These are phyloP conservation scores for Nicotiana tomentosiformis DNA, from an alignment of 257 asterid species.

Conservation along the genomic window DNA sequence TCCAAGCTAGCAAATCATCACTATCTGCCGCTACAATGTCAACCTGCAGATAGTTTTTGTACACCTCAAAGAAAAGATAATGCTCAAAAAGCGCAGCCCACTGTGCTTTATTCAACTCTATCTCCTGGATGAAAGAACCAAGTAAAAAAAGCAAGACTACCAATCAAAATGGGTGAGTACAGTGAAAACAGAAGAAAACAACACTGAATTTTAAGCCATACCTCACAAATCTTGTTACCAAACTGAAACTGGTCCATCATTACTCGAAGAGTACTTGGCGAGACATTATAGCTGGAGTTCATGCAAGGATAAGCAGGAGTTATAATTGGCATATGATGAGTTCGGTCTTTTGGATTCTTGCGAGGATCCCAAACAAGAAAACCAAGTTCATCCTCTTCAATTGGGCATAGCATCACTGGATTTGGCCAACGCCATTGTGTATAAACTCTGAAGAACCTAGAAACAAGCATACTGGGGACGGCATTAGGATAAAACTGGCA, in stretches of 20 bases:
- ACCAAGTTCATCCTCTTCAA: constrained; percentile 36
- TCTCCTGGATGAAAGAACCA: constrained; percentile 19
- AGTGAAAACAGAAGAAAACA: not conserved
- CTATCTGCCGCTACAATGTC: constrained; percentile 29
- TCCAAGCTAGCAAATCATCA: constrained; percentile 36
- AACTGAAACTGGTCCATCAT: constrained; percentile 37
- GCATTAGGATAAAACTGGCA: constrained; percentile 44
- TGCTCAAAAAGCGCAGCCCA: constrained; percentile 31
- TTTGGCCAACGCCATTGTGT: constrained; percentile 49
- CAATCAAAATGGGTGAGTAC: not conserved
- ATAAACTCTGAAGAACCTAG: constrained; percentile 40
- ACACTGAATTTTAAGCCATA: not conserved
- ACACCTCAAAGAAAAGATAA: constrained; percentile 34
- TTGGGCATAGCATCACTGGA: constrained; percentile 41
- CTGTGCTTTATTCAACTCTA: constrained; percentile 25
- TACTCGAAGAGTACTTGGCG: constrained; percentile 40
- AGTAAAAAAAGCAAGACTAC: not conserved
- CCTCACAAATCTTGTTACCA: constrained; percentile 38
- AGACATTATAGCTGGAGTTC: constrained; percentile 45
- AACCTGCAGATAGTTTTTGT: constrained; percentile 39
- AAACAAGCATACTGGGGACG: constrained; percentile 38
- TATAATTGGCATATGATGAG: constrained; percentile 40
- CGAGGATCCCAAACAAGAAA: constrained; percentile 43
- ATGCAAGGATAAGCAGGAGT: constrained; percentile 43
- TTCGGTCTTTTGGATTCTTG: constrained; percentile 29